phyloP scores from a whole-genome alignment of 225 moss, liverwort and hornwort genomes.

The Neckera pumila region DNA sequence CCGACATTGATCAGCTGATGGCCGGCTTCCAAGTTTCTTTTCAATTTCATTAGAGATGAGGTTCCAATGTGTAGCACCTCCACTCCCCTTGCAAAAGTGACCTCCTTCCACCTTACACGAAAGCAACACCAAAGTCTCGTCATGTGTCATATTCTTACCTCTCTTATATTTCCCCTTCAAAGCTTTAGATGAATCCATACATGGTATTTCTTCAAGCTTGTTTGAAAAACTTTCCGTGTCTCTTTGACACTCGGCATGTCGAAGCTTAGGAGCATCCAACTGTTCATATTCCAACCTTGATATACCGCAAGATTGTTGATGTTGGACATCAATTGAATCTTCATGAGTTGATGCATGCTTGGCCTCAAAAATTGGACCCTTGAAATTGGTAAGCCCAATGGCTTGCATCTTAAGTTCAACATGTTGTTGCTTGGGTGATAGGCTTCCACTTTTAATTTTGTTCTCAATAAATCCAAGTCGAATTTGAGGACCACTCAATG shows the following conservation, averaged over 20 bases:
- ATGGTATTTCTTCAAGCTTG: background rate
- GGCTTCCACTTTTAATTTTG: background rate
- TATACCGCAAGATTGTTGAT: fast-evolving
- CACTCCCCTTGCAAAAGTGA: background rate
- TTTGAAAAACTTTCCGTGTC: fast-evolving
- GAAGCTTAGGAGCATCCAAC: background rate
- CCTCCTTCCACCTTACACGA: background rate
- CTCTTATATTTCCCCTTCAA: fast-evolving
- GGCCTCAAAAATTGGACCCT: background rate
- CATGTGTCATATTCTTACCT: background rate
- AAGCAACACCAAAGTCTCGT: fast-evolving
- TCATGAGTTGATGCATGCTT: background rate
- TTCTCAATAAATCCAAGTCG: background rate
- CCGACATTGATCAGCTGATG: background rate
- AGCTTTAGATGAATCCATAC: fast-evolving
- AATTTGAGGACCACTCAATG: background rate
- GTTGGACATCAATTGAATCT: background rate
- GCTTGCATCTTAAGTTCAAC: background rate
- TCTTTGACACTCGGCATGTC: fast-evolving
- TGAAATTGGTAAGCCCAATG: fast-evolving
- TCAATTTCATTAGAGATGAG: background rate
- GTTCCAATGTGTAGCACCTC: background rate
- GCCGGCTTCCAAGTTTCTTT: background rate
- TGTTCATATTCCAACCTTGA: background rate
- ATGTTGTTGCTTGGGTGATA: no score